These are phyloP conservation scores for Xylaria telfairii DNA, from an alignment of 495 filamentous ascomycete species.

Conservation along the genomic window DNA sequence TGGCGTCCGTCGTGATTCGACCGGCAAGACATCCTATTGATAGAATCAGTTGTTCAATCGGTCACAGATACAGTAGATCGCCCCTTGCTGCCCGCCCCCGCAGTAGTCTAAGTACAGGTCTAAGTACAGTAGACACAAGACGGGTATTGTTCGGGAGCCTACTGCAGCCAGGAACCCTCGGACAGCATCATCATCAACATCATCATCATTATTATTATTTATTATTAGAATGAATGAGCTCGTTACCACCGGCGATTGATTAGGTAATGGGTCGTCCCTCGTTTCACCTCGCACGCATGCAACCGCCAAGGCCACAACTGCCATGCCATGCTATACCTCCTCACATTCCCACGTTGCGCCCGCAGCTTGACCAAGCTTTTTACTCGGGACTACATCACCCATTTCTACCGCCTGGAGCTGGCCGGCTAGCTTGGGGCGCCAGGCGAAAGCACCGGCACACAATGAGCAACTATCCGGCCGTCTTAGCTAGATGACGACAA, in stretches of 20 bases:
- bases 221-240: not conserved
- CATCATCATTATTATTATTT: not conserved
- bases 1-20: not conserved
- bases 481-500: not conserved
- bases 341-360: constrained; percentile 6
- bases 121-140: too few relatives aligned
- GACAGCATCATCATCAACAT: not conserved
- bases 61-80: not conserved
- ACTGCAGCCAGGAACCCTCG: not conserved
- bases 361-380: constrained; percentile 5
- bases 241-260: not conserved
- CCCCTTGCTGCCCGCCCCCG: not conserved
- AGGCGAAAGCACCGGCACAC: not conserved
- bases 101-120: not conserved
- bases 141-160: constrained; percentile 1
- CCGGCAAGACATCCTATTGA: not conserved
- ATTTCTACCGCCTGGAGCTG: not conserved
- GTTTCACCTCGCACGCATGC: not conserved
- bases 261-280: constrained; percentile 14
- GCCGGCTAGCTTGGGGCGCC: not conserved
- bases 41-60: not conserved
- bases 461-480: too few relatives aligned
- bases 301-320: not conserved
- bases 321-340: not conserved
- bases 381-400: not conserved